Conservation (phyloP, 2,329 filamentous ascomycete species). For the Neodidymelliopsis sp. region DNA sequence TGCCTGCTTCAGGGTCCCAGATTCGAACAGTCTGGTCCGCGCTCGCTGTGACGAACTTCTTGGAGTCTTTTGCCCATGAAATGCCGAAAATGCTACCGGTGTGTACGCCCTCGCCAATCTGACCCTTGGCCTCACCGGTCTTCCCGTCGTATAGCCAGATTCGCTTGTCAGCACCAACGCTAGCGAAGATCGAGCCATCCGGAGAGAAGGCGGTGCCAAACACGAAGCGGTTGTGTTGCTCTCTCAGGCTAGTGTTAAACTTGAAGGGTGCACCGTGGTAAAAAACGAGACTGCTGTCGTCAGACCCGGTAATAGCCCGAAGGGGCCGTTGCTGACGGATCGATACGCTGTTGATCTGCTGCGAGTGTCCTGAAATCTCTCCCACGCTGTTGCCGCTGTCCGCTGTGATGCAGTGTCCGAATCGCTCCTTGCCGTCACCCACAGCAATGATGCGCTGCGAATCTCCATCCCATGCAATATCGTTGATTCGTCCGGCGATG, state of each 20-base stretch:
- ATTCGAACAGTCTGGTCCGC: slow-evolving; percentile 94
- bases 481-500: slow-evolving; percentile 92
- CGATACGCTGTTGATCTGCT: slow-evolving; percentile 88
- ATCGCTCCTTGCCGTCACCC: slow-evolving; percentile 91
- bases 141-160: slow-evolving; percentile 98
- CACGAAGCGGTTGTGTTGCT: slow-evolving; percentile 86
- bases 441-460: slow-evolving; percentile 96
- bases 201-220: slow-evolving; percentile 89
- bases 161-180: slow-evolving; percentile 87
- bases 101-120: slow-evolving; percentile 84
- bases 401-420: slow-evolving; percentile 86
- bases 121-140: slow-evolving; percentile 80
- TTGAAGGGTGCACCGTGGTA: slow-evolving; percentile 96
- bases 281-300: slow-evolving; percentile 90
- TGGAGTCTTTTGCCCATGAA: slow-evolving; percentile 88
- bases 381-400: slow-evolving; percentile 97
- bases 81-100: slow-evolving; percentile 92
- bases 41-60: slow-evolving; percentile 86
- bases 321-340: slow-evolving; percentile 91
- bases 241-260: slow-evolving; percentile 82
- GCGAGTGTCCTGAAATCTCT: slow-evolving; percentile 90
- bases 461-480: slow-evolving; percentile 97
- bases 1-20: slow-evolving; percentile 86
- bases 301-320: slow-evolving; percentile 86
- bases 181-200: slow-evolving; percentile 81